A percentile compares a stretch with the other conserved stretches of the same genome.
Conservation (phyloP, 164 flowering plant genomes). For the Vitis amurensis region DNA sequence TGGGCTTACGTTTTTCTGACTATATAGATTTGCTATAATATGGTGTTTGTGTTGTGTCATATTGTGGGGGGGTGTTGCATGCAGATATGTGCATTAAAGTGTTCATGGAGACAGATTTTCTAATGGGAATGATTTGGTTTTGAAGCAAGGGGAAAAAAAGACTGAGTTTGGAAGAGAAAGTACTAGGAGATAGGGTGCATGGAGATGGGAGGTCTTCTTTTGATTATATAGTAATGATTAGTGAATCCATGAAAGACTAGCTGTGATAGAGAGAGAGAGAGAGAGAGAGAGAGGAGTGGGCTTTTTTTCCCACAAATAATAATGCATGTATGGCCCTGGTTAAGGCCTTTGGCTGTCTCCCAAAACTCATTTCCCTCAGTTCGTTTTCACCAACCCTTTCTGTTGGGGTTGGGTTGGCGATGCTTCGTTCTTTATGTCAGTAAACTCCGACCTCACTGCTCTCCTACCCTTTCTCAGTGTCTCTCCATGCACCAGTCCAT, state of each 20-base stretch:
- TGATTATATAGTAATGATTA: constrained; percentile 50
- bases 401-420: constrained; percentile 9
- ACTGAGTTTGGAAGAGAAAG: constrained; percentile 33
- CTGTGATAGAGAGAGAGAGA: not conserved
- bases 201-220: constrained; percentile 24
- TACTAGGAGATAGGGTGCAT: not conserved
- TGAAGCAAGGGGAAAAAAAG: constrained; percentile 14
- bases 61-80: constrained; percentile 29
- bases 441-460: not conserved
- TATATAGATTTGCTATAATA: too few relatives aligned
- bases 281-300: not conserved
- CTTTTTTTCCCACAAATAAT: constrained; percentile 4
- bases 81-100: constrained; percentile 40
- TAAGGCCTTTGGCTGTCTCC: constrained; percentile 7
- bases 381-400: constrained; percentile 33
- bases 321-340: not conserved
- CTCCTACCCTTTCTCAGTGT: not conserved
- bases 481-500: too few relatives aligned
- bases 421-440: not conserved
- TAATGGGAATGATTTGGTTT: constrained; percentile 55
- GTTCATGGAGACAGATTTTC: constrained; percentile 67
- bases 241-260: constrained; percentile 30
- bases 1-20: too few relatives aligned
- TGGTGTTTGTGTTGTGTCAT: too few relatives aligned
- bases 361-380: constrained; percentile 12